These are phyloP conservation scores for Oryza nivara DNA, from an alignment of 176 grass and related monocot species.

Conservation along the genomic window DNA sequence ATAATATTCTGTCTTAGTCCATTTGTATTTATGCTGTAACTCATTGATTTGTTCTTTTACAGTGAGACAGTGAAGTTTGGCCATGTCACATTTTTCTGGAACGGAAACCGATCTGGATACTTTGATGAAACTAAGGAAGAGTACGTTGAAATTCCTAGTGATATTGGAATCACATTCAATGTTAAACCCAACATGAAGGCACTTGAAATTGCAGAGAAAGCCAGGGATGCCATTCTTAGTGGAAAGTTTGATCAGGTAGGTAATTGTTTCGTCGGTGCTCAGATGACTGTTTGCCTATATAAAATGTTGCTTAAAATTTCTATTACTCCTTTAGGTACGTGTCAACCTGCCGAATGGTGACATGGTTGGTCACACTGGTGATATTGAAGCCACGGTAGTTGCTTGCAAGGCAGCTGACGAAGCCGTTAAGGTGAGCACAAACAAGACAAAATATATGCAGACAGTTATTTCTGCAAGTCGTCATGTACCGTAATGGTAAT, in stretches of 20 bases:
- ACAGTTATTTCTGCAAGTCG: neutral
- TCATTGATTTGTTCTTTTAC: slow-evolving; percentile 34
- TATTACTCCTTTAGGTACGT: slow-evolving; percentile 66
- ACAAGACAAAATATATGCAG: neutral
- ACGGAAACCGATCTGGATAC: slow-evolving; percentile 97
- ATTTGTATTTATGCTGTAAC: neutral
- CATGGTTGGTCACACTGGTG: slow-evolving; percentile 99
- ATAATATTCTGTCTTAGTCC: too few relatives aligned
- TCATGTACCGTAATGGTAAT: neutral
- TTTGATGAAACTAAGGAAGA: slow-evolving; percentile 89
- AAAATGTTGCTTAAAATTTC: neutral
- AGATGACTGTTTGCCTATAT: neutral
- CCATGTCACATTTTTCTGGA: slow-evolving; percentile 99
- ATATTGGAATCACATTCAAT: slow-evolving; percentile 97
- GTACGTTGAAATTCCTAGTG: slow-evolving; percentile 93
- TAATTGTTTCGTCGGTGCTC: neutral
- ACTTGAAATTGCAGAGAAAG: slow-evolving; percentile 87
- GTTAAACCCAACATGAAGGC: slow-evolving; percentile 97
- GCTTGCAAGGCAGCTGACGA: slow-evolving; percentile 94
- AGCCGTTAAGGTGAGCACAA: slow-evolving; percentile 79
- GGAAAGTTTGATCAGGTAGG: slow-evolving; percentile 94
- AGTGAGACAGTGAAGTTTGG: slow-evolving; percentile 99
- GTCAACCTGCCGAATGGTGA: slow-evolving; percentile 96
- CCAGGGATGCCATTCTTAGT: slow-evolving; percentile 83
- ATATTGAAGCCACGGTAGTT: slow-evolving; percentile 94